Evolutionary conservation across 768 basidiomycete genomes (phyloP).

Genomic region (Pholiota microspora): DNA sequence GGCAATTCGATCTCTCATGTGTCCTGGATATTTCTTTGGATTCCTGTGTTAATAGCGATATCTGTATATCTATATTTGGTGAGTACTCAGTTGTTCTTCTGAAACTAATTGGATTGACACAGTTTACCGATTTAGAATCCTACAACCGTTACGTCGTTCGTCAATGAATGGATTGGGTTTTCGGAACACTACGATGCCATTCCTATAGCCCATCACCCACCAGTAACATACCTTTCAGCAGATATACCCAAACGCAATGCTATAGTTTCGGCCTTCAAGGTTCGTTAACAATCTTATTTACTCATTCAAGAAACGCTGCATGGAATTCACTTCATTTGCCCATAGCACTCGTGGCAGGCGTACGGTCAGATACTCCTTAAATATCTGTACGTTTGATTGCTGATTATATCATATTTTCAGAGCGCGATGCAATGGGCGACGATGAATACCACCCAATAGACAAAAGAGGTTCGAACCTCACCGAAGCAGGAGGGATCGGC

Average conservation of each 20-base stretch:
- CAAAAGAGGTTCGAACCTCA: constrained; percentile 73
- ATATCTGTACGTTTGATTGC: background rate
- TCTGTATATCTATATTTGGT: constrained; percentile 21
- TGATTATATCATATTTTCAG: constrained; percentile 36
- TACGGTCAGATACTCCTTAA: constrained; percentile 53
- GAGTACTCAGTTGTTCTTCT: background rate
- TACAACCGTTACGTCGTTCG: constrained; percentile 20
- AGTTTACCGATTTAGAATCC: constrained; percentile 15
- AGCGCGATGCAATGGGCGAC: constrained; percentile 85
- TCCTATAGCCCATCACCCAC: constrained; percentile 18
- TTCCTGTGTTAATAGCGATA: constrained; percentile 17
- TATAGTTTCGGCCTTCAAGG: constrained; percentile 77
- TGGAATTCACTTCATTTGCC: background rate
- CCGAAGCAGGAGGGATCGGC: constrained; percentile 76
- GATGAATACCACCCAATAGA: constrained; percentile 92
- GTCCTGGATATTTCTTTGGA: constrained; percentile 17
- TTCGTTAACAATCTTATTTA: constrained; percentile 32
- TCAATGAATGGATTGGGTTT: constrained; percentile 39
- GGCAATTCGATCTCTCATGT: constrained; percentile 13
- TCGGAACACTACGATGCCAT: constrained; percentile 36
- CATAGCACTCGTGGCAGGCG: constrained; percentile 80
- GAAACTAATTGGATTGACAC: background rate
- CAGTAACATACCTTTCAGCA: constrained; percentile 31
- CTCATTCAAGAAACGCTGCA: background rate
- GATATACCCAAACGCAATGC: constrained; percentile 68